Evolutionary conservation across 2,329 filamentous ascomycete genomes (phyloP), one percentile per base, ranked within the genome.

Genomic region (Diaporthe sp.): DNA sequence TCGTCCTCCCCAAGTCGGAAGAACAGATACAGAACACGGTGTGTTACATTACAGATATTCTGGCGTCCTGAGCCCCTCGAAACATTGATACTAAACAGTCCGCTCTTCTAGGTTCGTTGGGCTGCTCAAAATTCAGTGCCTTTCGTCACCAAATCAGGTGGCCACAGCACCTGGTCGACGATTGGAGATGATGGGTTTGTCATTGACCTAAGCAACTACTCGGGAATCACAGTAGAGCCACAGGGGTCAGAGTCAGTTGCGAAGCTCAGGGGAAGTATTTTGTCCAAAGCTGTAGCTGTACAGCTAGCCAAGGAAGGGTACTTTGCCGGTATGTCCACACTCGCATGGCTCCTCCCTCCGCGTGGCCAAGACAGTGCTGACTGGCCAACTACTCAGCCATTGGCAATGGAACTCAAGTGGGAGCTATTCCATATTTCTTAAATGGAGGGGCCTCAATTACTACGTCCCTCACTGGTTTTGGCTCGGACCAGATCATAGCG

Each of bases 371-470:
- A n/a, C n/a, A n/a, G n/a, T n/a, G n/a, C n/a, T n/a, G n/a, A n/a
- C n/a, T n/a, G n/a, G n/a, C n/a, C n/a, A n/a, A n/a, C n/a, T n/a
- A 25, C 4, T 4, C 17, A 73, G 71, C 71, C n/a, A 47, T 82
- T 10, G 81, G 79, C 27, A 81, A 80, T 55, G 81, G 78, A 22
- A 81, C 81, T 50, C 78, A 79, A 4, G 79, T 83, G 7, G 81
- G 81, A 1, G 77, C 75, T 3, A 80, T 81, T 35, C 76, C 78
- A 0, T 81, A 80, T 32, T 77, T 74, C 35, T 44, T 78, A 3
- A 75, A 75, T 15, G 77, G 77, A 1, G 77, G 78, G 10, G 53
- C 63, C 22, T 73, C 74, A 3, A 73, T 74, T 8, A 72, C 69
- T 35, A 75, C 75, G 13, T 73, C 73, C 8, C 44, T 77, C 37